Evolutionary conservation across 2,329 filamentous ascomycete species (phyloP).

Genomic region (Fusarium dlaminii): DNA sequence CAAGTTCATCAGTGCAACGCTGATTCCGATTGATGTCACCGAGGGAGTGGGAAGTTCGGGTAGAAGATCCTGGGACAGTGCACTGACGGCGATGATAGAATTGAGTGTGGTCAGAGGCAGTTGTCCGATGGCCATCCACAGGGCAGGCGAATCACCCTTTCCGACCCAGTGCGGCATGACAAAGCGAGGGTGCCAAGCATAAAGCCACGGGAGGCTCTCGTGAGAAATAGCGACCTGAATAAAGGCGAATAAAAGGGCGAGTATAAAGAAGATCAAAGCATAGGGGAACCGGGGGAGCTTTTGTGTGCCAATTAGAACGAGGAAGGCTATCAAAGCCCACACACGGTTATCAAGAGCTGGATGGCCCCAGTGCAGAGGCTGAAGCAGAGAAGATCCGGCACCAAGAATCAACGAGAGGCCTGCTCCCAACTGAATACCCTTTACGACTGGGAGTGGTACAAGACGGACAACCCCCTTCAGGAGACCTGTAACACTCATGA

Average conservation of each 20-base stretch:
- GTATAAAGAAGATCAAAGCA: conserved; percentile 75
- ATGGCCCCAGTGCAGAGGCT: conserved; percentile 72
- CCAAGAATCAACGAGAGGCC: conserved; percentile 85
- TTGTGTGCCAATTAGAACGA: conserved; percentile 75
- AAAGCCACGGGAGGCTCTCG: conserved; percentile 59
- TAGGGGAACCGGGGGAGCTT: conserved; percentile 77
- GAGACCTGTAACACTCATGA: conserved; percentile 84
- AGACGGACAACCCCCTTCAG: conserved; percentile 76
- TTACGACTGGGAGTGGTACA: conserved; percentile 87
- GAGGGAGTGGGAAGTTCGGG: conserved; percentile 73
- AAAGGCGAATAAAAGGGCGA: conserved; percentile 74
- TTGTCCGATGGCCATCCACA: conserved; percentile 79
- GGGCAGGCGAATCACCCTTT: conserved; percentile 45
- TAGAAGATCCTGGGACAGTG: conserved; percentile 80
- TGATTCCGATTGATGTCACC: conserved; percentile 81
- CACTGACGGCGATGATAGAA: conserved; percentile 87
- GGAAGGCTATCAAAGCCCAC: conserved; percentile 79
- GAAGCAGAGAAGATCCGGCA: conserved; percentile 74
- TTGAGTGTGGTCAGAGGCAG: conserved; percentile 92
- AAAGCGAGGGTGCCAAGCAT: conserved; percentile 68
- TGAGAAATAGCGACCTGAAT: conserved; percentile 47
- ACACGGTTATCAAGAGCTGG: conserved; percentile 80
- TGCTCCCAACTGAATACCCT: conserved; percentile 93
- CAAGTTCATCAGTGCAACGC: conserved; percentile 85
- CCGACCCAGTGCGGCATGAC: conserved; percentile 49